These are phyloP conservation scores for Linum trigynum DNA, from an alignment of 345 rosid species.

Conservation along the genomic window DNA sequence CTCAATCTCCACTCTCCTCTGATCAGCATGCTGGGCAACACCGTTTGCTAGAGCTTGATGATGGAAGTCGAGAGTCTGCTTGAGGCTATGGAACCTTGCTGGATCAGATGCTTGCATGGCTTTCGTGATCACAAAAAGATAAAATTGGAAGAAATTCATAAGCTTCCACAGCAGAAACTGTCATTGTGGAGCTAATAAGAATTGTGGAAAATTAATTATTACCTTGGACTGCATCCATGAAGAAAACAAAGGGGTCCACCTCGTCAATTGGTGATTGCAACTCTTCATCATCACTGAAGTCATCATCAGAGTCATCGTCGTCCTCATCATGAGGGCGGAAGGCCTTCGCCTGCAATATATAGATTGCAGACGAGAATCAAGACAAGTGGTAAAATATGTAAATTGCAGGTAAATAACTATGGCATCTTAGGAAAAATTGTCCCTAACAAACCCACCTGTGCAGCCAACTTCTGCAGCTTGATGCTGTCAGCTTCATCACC, in stretches of 20 bases:
- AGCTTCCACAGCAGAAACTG: neutral
- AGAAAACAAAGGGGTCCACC: conserved; percentile 90
- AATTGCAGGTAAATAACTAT: neutral
- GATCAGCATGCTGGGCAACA: conserved; percentile 88
- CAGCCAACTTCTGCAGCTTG: conserved; percentile 74
- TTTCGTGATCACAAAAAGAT: conserved; percentile 16
- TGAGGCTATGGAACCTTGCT: conserved; percentile 75
- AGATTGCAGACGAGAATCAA: conserved; percentile 2
- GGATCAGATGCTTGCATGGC: conserved; percentile 72
- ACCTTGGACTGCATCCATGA: conserved; percentile 89
- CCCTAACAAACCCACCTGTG: conserved; percentile 50
- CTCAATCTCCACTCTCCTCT: conserved; percentile 82
- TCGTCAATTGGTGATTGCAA: conserved; percentile 93
- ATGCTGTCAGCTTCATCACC: conserved; percentile 88
- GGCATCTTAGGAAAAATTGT: conserved; percentile 1
- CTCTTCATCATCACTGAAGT: conserved; percentile 88
- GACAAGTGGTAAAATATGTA: neutral
- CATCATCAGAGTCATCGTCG: conserved; percentile 79
- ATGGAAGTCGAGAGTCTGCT: conserved; percentile 67
- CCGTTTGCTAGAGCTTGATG: conserved; percentile 85
- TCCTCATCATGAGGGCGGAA: conserved; percentile 58
- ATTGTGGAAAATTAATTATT: neutral
- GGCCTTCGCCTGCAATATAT: conserved; percentile 48
- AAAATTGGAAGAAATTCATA: neutral
- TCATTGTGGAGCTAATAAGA: neutral